phyloP scores from a whole-genome alignment of 352 stramenopile species.

The Phytophthora constricta region DNA sequence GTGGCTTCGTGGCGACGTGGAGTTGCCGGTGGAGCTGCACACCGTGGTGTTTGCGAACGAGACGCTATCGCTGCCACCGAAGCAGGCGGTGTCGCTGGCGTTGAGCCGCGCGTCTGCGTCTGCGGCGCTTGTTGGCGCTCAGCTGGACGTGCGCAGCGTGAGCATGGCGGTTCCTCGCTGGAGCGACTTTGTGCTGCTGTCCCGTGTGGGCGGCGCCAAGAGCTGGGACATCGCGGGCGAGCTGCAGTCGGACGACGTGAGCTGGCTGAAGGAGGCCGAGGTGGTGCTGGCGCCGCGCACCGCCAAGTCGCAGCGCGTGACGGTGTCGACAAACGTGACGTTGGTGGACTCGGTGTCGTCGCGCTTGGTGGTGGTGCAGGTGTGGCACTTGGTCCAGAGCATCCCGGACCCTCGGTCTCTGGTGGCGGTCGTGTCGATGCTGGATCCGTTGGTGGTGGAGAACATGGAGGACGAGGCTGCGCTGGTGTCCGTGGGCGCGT shows the following conservation, averaged over 20 bases:
- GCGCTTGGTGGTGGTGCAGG: neutral
- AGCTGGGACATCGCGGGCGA: neutral
- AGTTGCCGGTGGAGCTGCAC: neutral
- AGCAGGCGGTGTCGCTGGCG: slow-evolving; percentile 1
- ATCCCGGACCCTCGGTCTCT: neutral
- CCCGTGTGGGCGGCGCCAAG: neutral
- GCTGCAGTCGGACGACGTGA: neutral
- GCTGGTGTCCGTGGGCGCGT: neutral
- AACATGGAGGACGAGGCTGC: neutral
- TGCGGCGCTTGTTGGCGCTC: neutral
- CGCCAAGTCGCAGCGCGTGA: neutral
- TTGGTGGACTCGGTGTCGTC: slow-evolving; percentile 3
- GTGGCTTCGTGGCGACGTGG: neutral
- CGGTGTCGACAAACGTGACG: neutral
- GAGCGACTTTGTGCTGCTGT: slow-evolving; percentile 2
- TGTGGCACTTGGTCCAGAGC: neutral
- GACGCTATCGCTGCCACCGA: neutral
- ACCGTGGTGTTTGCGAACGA: slow-evolving; percentile 2
- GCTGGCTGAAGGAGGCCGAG: slow-evolving; percentile 1
- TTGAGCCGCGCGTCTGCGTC: neutral
- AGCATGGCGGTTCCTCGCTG: neutral
- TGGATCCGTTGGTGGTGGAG: neutral
- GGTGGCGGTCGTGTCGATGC: neutral
- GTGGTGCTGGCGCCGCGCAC: slow-evolving; percentile 1
- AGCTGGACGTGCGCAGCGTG: neutral